phyloP scores from a whole-genome alignment of 495 filamentous ascomycete genomes.

The Sordaria brevicollis region DNA sequence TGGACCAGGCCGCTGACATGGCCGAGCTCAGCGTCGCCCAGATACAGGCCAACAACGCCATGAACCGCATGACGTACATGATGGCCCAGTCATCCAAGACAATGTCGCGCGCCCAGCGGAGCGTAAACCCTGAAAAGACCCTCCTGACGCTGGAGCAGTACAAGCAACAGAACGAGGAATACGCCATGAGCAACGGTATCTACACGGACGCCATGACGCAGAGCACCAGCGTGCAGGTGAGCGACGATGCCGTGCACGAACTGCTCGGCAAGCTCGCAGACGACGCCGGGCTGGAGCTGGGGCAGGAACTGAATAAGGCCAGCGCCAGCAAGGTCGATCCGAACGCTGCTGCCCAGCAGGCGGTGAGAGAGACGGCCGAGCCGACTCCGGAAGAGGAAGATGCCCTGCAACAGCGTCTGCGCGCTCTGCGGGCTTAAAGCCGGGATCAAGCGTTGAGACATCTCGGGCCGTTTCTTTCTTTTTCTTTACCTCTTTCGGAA shows the following conservation, averaged over 20 bases:
- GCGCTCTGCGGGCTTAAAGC: constrained; percentile 40
- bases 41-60: constrained; percentile 45
- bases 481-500: background rate
- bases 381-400: constrained; percentile 54
- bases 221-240: constrained; percentile 63
- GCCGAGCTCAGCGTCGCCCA: constrained; percentile 40
- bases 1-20: constrained; percentile 46
- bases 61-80: constrained; percentile 45
- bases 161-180: constrained; percentile 74
- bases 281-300: constrained; percentile 68
- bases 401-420: constrained; percentile 47
- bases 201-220: constrained; percentile 74
- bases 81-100: constrained; percentile 39
- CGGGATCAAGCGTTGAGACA: background rate
- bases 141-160: constrained; percentile 63
- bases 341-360: background rate
- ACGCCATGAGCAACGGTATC: constrained; percentile 71
- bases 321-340: constrained; percentile 44
- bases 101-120: constrained; percentile 57
- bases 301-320: constrained; percentile 55
- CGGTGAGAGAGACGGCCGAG: constrained; percentile 27
- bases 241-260: constrained; percentile 75
- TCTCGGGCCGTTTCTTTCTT: background rate
- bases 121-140: constrained; percentile 62
- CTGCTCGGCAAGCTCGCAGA: constrained; percentile 72